phyloP scores from a whole-genome alignment of 441 rosid genomes.

The Hura crepitans region DNA sequence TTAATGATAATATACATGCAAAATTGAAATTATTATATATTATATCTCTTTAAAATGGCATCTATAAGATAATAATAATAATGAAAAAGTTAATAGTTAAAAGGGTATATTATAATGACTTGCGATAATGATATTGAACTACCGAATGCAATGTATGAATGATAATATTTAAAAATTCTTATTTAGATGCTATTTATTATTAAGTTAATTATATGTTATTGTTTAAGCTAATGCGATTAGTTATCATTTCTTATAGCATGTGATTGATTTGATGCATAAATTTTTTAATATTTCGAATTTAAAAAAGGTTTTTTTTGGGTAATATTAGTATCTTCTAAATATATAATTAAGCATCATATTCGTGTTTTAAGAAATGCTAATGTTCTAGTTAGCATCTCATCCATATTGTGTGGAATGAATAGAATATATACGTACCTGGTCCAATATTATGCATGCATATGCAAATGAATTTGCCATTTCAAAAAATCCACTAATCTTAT shows the following conservation, averaged over 20 bases:
- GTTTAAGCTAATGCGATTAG: no score
- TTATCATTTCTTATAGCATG: no score
- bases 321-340: neutral
- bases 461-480: neutral
- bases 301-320: no score
- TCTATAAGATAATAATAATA: neutral
- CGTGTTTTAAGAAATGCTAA: neutral
- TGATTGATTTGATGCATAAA: no score
- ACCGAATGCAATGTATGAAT: conserved; percentile 4
- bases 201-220: no score
- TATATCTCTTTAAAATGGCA: neutral
- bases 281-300: no score
- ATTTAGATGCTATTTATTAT: no score
- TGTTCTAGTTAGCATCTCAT: neutral
- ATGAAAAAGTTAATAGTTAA: no score
- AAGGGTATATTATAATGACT: no score
- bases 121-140: neutral
- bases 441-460: neutral
- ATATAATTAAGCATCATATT: conserved; percentile 2
- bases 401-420: neutral
- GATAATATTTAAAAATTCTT: no score
- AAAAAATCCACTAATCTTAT: no score
- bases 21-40: no score
- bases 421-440: neutral
- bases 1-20: neutral